Base-by-base conservation (phyloP, 192 early-diverging fungal genomes). In the Coemansia sp. region DNA sequence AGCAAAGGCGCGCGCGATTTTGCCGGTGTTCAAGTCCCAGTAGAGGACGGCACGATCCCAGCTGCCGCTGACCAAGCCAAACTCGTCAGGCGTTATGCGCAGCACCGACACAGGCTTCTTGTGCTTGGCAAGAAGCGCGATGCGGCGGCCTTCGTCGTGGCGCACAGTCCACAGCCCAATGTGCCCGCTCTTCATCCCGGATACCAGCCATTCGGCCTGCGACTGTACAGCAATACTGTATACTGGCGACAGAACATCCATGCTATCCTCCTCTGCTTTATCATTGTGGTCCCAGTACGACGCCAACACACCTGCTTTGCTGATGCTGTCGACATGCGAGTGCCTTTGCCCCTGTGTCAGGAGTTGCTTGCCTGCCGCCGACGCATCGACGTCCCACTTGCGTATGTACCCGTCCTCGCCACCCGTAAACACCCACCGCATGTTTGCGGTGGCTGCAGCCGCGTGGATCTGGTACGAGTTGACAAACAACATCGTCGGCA, bases 341-440 rank as follows among this genome's bases (percentile, higher is more conserved):
- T 96, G 94, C 59, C 89, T 75, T 63, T 99, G 97, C 8, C 82
- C 88, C 62, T 89, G 90, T 2, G 97, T 97, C 49, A 99, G 76
- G 46, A 83, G 61, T 21, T 86, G 84, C 55, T 90, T 90, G 7
- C 95, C 95, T 68, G 89, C 90, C 65, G 95, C 84, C 0, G 97
- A 89, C 16, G 87, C 87, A 61, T 88, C 86, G 67, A 97, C 94
- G 66, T 99, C 95, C 81, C 89, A 99, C 68, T 94, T 95, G 29
- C 94, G 84, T 51, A 99, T 88, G 74, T 92, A 95, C 59, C 96
- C 97, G 81, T 99, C 97, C 51, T 95, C 94, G 12, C 87, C 89
- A 25, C 91, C 93, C 25, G 88, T 93, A 26, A 92, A 87, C n/a
- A 92, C 68, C 91, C 91, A 93, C 29, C 89, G 86, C 83, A 87